Evolutionary conservation across 345 rosid genomes (phyloP).

Genomic region (Reutealis trisperma): DNA sequence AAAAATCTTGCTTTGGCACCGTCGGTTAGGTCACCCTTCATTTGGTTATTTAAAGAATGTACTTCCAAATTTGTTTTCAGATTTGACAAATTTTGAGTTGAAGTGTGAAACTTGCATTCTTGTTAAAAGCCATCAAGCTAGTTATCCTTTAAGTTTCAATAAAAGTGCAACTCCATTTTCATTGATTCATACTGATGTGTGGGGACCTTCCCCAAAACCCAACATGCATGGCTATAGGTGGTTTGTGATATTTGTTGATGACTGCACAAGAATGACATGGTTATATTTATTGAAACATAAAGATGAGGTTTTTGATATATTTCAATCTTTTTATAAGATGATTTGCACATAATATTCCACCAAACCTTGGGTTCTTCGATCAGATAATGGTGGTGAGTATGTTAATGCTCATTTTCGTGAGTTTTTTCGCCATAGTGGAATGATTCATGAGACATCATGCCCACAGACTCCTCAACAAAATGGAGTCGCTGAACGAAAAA

Average conservation of each 20-base stretch:
- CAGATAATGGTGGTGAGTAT: neutral
- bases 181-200: slow-evolving; percentile 7
- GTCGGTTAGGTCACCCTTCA: neutral
- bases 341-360: neutral
- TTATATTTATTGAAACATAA: neutral
- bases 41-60: neutral
- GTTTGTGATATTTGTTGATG: slow-evolving; percentile 20
- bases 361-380: neutral
- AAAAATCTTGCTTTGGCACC: neutral
- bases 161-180: neutral
- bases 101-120: no score
- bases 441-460: neutral
- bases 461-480: neutral
- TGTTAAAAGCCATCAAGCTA: no score
- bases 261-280: slow-evolving; percentile 8
- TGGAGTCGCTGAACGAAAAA: neutral
- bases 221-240: neutral
- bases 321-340: neutral
- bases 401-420: fast-evolving
- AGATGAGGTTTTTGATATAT: neutral
- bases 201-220: neutral
- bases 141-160: neutral
- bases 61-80: no score
- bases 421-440: neutral
- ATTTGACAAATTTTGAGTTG: no score